Evolutionary conservation across 2,329 filamentous ascomycete genomes (phyloP).

Genomic region (Juglanconis sp.): DNA sequence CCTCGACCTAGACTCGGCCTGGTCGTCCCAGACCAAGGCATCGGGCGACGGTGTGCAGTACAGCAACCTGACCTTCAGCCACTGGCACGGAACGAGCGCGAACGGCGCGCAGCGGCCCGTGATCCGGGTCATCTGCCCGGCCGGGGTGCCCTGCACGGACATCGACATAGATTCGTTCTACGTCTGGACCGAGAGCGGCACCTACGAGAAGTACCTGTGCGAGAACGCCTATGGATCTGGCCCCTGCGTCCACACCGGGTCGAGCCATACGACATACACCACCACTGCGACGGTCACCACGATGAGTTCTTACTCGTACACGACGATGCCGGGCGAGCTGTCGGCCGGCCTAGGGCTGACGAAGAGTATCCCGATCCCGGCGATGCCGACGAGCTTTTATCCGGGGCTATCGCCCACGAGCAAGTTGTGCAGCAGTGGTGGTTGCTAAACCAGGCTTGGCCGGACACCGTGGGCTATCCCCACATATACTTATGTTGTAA

Average conservation of each 20-base stretch:
- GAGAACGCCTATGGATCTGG: conserved; percentile 21
- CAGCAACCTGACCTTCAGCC: conserved; percentile 49
- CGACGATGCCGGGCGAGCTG: conserved; percentile 15
- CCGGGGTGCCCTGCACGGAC: conserved; percentile 48
- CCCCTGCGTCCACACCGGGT: conserved; percentile 14
- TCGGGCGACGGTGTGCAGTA: conserved; percentile 50
- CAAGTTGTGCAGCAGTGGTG: neutral
- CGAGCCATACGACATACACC: conserved; percentile 13
- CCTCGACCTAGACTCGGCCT: conserved; percentile 54
- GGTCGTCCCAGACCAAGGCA: conserved; percentile 29
- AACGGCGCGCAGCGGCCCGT: conserved; percentile 50
- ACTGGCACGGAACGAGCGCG: conserved; percentile 53
- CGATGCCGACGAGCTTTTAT: conserved; percentile 14
- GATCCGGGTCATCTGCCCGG: conserved; percentile 49
- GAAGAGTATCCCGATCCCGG: conserved; percentile 10
- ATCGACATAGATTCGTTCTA: conserved; percentile 48
- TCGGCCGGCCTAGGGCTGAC: conserved; percentile 10
- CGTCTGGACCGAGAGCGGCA: conserved; percentile 50
- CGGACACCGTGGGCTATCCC: too few relatives aligned
- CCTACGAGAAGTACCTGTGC: conserved; percentile 21
- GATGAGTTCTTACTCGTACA: conserved; percentile 4
- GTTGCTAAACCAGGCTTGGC: neutral
- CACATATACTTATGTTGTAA: neutral
- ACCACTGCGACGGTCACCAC: conserved; percentile 16
- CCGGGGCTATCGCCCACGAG: conserved; percentile 14